Evolutionary conservation across 2,329 filamentous ascomycete species (phyloP).

Genomic region (Aspergillus sp.): DNA sequence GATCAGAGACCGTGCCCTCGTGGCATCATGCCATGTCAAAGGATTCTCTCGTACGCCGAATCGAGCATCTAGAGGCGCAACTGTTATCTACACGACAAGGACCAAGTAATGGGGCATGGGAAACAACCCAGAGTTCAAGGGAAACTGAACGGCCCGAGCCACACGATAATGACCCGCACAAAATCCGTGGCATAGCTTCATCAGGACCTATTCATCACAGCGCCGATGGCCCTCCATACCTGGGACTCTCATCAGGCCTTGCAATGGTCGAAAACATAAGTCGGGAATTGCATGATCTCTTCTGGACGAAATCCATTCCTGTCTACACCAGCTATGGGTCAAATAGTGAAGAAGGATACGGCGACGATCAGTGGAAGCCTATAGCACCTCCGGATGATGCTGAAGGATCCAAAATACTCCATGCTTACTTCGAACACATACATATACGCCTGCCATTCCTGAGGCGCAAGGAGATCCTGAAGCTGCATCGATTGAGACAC

Average conservation of each 20-base stretch:
- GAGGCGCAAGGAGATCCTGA: slow-evolving; percentile 11
- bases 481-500: slow-evolving; percentile 9
- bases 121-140: too few relatives aligned
- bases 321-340: slow-evolving; percentile 2
- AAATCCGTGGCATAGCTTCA: background rate
- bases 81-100: slow-evolving; percentile 6
- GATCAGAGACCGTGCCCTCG: slow-evolving; percentile 16
- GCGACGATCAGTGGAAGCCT: background rate
- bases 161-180: background rate
- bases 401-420: slow-evolving; percentile 12
- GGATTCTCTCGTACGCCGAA: slow-evolving; percentile 18
- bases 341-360: too few relatives aligned
- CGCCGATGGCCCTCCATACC: slow-evolving; percentile 10
- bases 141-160: too few relatives aligned
- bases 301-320: slow-evolving; percentile 11
- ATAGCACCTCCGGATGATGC: slow-evolving; percentile 11
- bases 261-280: slow-evolving; percentile 15
- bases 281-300: slow-evolving; percentile 13
- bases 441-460: slow-evolving; percentile 20
- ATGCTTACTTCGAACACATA: slow-evolving; percentile 21
- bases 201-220: background rate
- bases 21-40: slow-evolving; percentile 28
- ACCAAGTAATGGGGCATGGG: too few relatives aligned
- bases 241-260: slow-evolving; percentile 18
- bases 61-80: slow-evolving; percentile 19